Evolutionary conservation across 148 eudicot species (phyloP), one percentile per base, ranked within the genome.

Genomic region (Arbutus unedo): DNA sequence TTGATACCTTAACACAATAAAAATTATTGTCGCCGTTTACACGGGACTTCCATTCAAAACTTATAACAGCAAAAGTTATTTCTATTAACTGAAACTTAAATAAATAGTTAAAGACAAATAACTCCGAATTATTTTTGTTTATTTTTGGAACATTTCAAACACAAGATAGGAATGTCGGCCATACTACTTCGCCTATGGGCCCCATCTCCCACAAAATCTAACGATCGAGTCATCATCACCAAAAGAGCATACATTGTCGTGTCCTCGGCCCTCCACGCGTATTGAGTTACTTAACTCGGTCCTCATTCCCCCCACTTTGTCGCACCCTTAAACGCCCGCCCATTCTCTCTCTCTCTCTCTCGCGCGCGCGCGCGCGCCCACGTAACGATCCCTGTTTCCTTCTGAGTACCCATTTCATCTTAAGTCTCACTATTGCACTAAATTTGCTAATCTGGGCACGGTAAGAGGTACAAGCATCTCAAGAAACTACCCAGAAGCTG

Each of bases 401-500:
- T 66, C 6, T 66, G 13, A 4, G 71, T 31, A 2, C 16, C 44
- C 71, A 25, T 1, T 66, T 66, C 18, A 1, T 66, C 71, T 25
- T 38, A 15, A 4, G 71, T 25, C 43, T 66, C 70, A 25, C 25
- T 25, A 64, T 9, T 14, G 5, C 43, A 25, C 9, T 64, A 64
- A 10, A 23, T 25, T 64, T 64, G 41, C 21, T 56, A 2, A 23
- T 66, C 25, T 25, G 11, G 71, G 71, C 23, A 25, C 25, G 43
- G 25, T 10, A 10, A 11, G 71, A 3, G 71, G 51, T 73, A 44
- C 76, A 45, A 49, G n/a, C 41, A 23, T 74, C 56, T 74, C 56
- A 48, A 74, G 77, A 74, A 74, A 49, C 77, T 11, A 21, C 56
- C 77, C 77, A 19, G 55, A 21, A 74, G 56, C 55, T 74, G 55